A percentile compares a stretch with the other conserved stretches of the same genome.
These are phyloP conservation scores for Populus hybrid DNA, from an alignment of 441 rosid genomes.

Conservation along the genomic window DNA sequence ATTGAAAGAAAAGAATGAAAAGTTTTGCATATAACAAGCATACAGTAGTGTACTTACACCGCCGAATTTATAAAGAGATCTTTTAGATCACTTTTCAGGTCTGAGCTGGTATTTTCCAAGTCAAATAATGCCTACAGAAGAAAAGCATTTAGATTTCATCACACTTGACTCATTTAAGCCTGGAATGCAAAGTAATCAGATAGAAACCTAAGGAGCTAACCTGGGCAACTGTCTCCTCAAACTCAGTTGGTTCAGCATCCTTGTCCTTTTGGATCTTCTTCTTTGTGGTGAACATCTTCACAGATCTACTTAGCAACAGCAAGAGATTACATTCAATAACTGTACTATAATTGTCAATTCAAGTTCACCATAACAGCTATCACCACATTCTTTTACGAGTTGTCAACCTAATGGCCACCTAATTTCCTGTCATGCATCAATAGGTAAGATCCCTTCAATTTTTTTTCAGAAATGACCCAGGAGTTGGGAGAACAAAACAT, in stretches of 20 bases:
- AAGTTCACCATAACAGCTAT: not conserved
- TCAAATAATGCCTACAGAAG: constrained; percentile 68
- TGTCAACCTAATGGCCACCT: not conserved
- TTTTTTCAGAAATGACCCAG: not conserved
- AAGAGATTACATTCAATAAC: not conserved
- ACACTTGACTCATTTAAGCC: not conserved
- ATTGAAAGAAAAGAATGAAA: not conserved
- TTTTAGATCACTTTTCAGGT: constrained; percentile 75
- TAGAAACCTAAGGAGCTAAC: constrained; percentile 20
- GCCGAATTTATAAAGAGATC: constrained; percentile 82
- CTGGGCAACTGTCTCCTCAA: constrained; percentile 80
- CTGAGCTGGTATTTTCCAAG: constrained; percentile 77
- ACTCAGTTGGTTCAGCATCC: constrained; percentile 67
- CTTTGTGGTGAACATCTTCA: constrained; percentile 66
- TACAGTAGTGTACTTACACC: constrained; percentile 36
- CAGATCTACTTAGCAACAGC: constrained; percentile 24
- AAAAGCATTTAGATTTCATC: not conserved
- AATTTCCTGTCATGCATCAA: not conserved
- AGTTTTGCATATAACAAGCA: not conserved
- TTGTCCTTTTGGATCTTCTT: constrained; percentile 82
- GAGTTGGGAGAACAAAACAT: not conserved
- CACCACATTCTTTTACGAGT: not conserved
- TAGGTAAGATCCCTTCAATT: not conserved
- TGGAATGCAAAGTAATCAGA: not conserved
- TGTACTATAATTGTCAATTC: not conserved